Conservation (phyloP, 306 rosid genomes). For the Betula pendula region DNA sequence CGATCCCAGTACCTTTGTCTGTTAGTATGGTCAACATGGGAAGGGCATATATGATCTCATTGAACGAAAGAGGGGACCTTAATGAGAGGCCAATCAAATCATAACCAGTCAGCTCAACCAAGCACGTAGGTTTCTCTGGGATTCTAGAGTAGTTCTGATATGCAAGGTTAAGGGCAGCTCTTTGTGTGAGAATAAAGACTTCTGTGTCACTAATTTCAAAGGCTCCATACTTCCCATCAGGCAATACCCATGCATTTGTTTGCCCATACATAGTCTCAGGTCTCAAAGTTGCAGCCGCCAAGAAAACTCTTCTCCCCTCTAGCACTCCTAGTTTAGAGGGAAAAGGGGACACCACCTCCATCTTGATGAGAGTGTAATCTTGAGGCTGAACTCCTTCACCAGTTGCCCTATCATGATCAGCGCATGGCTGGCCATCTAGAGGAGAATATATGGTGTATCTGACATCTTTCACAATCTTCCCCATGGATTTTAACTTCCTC, state of each 20-base stretch:
- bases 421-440: slow-evolving; percentile 95
- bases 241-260: slow-evolving; percentile 96
- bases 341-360: slow-evolving; percentile 78
- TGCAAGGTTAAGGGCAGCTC: slow-evolving; percentile 92
- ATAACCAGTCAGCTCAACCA: slow-evolving; percentile 69
- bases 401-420: slow-evolving; percentile 92
- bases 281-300: slow-evolving; percentile 90
- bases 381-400: slow-evolving; percentile 99
- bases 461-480: slow-evolving; percentile 89
- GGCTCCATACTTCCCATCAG: slow-evolving; percentile 93
- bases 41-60: slow-evolving; percentile 78
- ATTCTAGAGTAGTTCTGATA: slow-evolving; percentile 70
- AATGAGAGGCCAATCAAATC: slow-evolving; percentile 93
- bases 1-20: slow-evolving; percentile 95
- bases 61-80: slow-evolving; percentile 76
- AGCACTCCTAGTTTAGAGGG: slow-evolving; percentile 59
- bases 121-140: slow-evolving; percentile 72
- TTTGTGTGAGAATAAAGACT: slow-evolving; percentile 58
- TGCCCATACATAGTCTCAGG: slow-evolving; percentile 99
- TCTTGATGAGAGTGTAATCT: slow-evolving; percentile 84
- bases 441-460: slow-evolving; percentile 86
- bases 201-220: slow-evolving; percentile 79
- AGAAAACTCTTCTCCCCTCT: slow-evolving; percentile 74
- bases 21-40: slow-evolving; percentile 92
- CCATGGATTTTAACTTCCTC: slow-evolving; percentile 83